Percentiles rank a stretch among this genome's conserved stretches.
phyloP scores from a whole-genome alignment of 441 rosid species.

The Populus hybrid region DNA sequence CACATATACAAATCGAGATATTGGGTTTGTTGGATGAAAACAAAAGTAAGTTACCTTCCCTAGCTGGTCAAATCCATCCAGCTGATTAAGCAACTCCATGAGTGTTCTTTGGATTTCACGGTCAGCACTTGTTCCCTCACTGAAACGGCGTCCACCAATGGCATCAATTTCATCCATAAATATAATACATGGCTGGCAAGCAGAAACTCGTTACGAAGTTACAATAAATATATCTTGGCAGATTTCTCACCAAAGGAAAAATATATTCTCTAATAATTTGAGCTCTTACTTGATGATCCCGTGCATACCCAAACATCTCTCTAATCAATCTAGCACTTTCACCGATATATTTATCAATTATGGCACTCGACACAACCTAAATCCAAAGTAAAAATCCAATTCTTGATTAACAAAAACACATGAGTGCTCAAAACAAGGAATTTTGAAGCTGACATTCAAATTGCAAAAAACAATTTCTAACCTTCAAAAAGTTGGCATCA shows the following conservation, averaged over 20 bases:
- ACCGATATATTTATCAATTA: conserved; percentile 93
- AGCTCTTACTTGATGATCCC: conserved; percentile 80
- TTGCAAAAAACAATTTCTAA: conserved; percentile 20
- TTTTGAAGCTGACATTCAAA: background rate
- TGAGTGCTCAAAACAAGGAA: background rate
- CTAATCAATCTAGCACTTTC: conserved; percentile 96
- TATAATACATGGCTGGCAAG: conserved; percentile 83
- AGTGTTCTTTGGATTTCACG: conserved; percentile 98
- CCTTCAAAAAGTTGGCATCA: conserved; percentile 91
- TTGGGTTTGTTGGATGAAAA: background rate
- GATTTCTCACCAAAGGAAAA: background rate
- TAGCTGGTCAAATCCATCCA: conserved; percentile 94
- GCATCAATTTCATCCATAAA: conserved; percentile 99
- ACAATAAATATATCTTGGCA: background rate
- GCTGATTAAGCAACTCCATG: conserved; percentile 97
- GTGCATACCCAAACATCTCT: conserved; percentile 97
- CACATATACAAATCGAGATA: background rate
- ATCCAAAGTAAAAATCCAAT: background rate
- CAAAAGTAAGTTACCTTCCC: conserved; percentile 58
- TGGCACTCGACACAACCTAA: conserved; percentile 97
- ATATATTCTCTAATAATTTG: background rate
- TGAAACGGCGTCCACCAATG: conserved; percentile 98
- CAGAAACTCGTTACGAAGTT: background rate
- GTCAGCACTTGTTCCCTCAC: conserved; percentile 99
- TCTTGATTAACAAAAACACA: background rate